phyloP scores from a whole-genome alignment of 495 filamentous ascomycete species.

The Penicillium nucicola region DNA sequence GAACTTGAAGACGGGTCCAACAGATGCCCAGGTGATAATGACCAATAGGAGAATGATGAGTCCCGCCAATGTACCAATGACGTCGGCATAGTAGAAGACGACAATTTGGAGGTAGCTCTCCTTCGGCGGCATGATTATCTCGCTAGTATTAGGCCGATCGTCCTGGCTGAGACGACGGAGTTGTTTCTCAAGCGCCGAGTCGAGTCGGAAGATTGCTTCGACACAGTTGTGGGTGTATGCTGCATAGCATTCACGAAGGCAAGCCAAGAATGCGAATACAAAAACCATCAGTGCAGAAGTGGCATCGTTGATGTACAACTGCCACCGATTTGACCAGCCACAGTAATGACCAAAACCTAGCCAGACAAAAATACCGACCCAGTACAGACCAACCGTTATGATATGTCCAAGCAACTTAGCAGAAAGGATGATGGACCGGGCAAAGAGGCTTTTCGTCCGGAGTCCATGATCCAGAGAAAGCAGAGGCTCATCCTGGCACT shows the following conservation, averaged over 20 bases:
- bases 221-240: conserved; percentile 27
- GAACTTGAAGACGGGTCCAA: conserved; percentile 29
- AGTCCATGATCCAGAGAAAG: conserved; percentile 10
- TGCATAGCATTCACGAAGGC: conserved; percentile 33
- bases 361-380: conserved; percentile 36
- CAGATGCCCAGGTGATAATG: conserved; percentile 26
- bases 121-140: conserved; percentile 22
- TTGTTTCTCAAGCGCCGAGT: conserved; percentile 30
- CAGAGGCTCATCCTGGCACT: conserved; percentile 5
- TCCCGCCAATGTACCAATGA: conserved; percentile 34
- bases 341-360: conserved; percentile 26
- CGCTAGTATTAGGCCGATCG: conserved; percentile 14
- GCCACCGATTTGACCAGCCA: conserved; percentile 30
- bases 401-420: conserved; percentile 28
- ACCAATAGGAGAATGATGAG: conserved; percentile 28
- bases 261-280: conserved; percentile 35
- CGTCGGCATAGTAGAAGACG: conserved; percentile 34
- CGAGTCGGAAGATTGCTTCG: conserved; percentile 31
- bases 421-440: conserved; percentile 13
- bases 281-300: conserved; percentile 35
- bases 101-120: conserved; percentile 20
- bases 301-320: conserved; percentile 39
- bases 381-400: conserved; percentile 25
- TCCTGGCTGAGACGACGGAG: conserved; percentile 28
- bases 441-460: conserved; percentile 14